phyloP scores from a whole-genome alignment of 305 asterid genomes.

The Striga hermonthica region DNA sequence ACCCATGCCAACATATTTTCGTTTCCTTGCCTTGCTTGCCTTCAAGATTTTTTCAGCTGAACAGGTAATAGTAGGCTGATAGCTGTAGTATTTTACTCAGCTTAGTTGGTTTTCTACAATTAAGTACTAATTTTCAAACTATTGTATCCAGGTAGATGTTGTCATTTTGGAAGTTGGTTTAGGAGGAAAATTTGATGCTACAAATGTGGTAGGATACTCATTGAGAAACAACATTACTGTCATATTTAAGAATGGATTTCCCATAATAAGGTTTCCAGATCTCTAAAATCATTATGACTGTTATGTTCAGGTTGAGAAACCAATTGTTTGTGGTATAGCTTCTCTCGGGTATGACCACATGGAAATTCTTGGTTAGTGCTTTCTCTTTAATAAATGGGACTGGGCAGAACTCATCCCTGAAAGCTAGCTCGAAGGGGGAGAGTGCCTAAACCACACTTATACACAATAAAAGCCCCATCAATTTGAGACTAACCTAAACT shows the following conservation, averaged over 20 bases:
- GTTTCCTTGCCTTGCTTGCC: slow-evolving; percentile 93
- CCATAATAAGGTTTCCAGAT: slow-evolving; percentile 27
- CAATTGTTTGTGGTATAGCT: slow-evolving; percentile 74
- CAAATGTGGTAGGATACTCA: slow-evolving; percentile 69
- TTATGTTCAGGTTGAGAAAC: slow-evolving; percentile 53
- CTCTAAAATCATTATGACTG: slow-evolving; percentile 31
- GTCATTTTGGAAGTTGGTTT: slow-evolving; percentile 88
- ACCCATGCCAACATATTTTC: slow-evolving; percentile 95
- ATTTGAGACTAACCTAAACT: too few species aligned
- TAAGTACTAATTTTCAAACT: slow-evolving; percentile 26
- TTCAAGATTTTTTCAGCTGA: slow-evolving; percentile 91
- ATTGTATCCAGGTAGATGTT: slow-evolving; percentile 70
- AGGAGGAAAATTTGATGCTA: slow-evolving; percentile 88
- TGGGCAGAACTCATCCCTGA: too few species aligned
- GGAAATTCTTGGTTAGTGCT: slow-evolving; percentile 94
- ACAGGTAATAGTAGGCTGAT: slow-evolving; percentile 47
- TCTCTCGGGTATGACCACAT: slow-evolving; percentile 87
- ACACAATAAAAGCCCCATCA: too few species aligned
- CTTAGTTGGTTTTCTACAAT: slow-evolving; percentile 3
- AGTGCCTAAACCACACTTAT: too few species aligned
- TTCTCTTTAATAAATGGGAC: slow-evolving; percentile 19
- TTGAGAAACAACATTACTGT: slow-evolving; percentile 19
- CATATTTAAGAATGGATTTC: slow-evolving; percentile 24
- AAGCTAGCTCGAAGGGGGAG: too few species aligned
- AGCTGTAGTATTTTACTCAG: slow-evolving; percentile 10